Evolutionary conservation across 192 early-diverging fungal species (phyloP).

Genomic region (Rhizoclosmatium globosum): DNA sequence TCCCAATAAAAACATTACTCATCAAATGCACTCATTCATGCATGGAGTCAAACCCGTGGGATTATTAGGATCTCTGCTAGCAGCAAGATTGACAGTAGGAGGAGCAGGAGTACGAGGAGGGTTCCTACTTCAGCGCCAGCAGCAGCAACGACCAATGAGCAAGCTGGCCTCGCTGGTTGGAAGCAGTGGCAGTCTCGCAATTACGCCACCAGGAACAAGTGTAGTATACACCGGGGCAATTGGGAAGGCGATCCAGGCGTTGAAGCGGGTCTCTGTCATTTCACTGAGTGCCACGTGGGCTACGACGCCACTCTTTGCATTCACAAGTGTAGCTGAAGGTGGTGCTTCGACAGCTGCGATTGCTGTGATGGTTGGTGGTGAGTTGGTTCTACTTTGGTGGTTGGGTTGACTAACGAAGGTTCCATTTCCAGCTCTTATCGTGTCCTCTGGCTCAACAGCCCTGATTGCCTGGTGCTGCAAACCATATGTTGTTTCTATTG

Average conservation of each 20-base stretch:
- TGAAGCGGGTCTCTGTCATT: constrained; percentile 35
- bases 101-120: too few relatives aligned
- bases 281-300: constrained; percentile 20
- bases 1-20: too few relatives aligned
- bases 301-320: constrained; percentile 25
- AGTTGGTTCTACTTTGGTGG: background rate
- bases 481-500: constrained; percentile 32
- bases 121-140: too few relatives aligned
- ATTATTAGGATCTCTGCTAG: too few relatives aligned
- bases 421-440: constrained; percentile 12
- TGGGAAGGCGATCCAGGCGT: constrained; percentile 19
- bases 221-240: constrained; percentile 32
- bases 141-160: too few relatives aligned
- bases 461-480: constrained; percentile 33
- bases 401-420: too few relatives aligned
- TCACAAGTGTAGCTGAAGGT: background rate
- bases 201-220: background rate
- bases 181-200: background rate
- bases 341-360: constrained; percentile 31
- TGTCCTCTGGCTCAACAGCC: constrained; percentile 21
- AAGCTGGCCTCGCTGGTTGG: too few relatives aligned
- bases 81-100: too few relatives aligned
- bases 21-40: too few relatives aligned
- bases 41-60: too few relatives aligned
- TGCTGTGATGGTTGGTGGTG: constrained; percentile 33